Evolutionary conservation across 192 early-diverging fungal species (phyloP), one percentile per base, ranked within the genome.

Genomic region (Gigaspora rosea): DNA sequence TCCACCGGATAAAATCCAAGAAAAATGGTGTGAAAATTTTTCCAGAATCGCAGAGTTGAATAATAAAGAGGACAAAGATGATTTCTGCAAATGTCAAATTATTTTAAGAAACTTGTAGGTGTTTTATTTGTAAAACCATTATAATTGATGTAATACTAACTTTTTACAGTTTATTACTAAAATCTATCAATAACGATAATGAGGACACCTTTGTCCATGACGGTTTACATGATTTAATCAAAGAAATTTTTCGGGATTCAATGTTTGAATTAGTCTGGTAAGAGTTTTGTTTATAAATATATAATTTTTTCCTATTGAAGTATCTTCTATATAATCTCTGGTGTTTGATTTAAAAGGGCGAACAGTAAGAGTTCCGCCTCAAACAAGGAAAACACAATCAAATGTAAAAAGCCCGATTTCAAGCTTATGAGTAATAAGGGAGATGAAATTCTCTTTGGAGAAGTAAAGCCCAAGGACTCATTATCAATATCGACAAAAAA

Each of bases 201-300:
- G 62, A 63, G 10, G 62, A 63, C 15, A 63, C 62, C 13, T 63
- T 68, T 70, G 68, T 52, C 3, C 49, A 70, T n/a, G 50, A n/a
- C 68, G 50, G n/a, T 70, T 70, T 70, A 70, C 68, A 70, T 27
- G 12, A 70, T 20, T 69, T 70, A 51, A 70, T 70, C 4, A 70
- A 70, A 51, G 68, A 70, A 47, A 52, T 70, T 18, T 70, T 52
- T 70, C 68, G 12, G 0, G 49, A 52, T 15, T 9, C 49, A 70
- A 49, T 70, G 16, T 70, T 70, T 18, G 68, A 70, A 70, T 70
- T 70, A 70, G 68, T 70, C 50, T 70, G 49, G 68, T 70, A 70
- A 12, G 68, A n/a, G n/a, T n/a, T 70, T 70, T 70, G 32, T 49
- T 70, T 70, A 15, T 10, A 63, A 51, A 9, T 18, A 70, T 48